A percentile compares a stretch with the other conserved stretches of the same genome.
Evolutionary conservation across 2,329 filamentous ascomycete genomes (phyloP).

Genomic region (Annulohypoxylon truncatum): DNA sequence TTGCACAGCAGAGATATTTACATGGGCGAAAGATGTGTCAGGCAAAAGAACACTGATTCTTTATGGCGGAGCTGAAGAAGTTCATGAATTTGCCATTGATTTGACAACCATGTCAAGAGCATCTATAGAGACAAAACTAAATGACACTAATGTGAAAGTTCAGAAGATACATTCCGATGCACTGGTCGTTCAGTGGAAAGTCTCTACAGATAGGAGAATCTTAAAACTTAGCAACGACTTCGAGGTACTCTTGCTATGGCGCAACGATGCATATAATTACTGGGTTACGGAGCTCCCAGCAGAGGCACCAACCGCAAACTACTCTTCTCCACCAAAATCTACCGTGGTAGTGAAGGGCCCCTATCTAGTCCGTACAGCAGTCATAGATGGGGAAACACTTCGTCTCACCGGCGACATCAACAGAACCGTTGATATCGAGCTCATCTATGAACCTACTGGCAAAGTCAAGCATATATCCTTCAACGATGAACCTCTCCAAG

Average conservation of each 20-base stretch:
- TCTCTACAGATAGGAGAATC: conserved; percentile 63
- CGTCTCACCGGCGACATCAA: conserved; percentile 79
- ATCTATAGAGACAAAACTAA: conserved; percentile 17
- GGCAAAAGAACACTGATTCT: conserved; percentile 60
- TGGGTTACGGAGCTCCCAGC: conserved; percentile 70
- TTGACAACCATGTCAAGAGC: conserved; percentile 25
- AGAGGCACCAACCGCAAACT: conserved; percentile 50
- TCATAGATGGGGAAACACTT: conserved; percentile 66
- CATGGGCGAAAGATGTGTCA: conserved; percentile 57
- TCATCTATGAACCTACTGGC: conserved; percentile 69
- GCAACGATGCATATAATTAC: conserved; percentile 75
- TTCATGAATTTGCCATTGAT: conserved; percentile 69
- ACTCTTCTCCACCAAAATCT: conserved; percentile 42
- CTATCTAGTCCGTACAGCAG: conserved; percentile 72
- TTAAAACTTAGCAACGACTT: conserved; percentile 61
- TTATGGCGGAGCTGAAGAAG: conserved; percentile 71
- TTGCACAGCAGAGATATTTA: conserved; percentile 76
- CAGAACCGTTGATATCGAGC: conserved; percentile 72
- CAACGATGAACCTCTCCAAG: conserved; percentile 62
- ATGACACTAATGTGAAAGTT: conserved; percentile 31
- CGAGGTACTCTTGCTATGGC: conserved; percentile 67
- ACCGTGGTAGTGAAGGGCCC: conserved; percentile 71
- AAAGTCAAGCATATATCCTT: conserved; percentile 64
- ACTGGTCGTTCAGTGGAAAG: conserved; percentile 58
- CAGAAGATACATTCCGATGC: conserved; percentile 26